A percentile compares a stretch with the other conserved stretches of the same genome.
Conservation (phyloP, 768 basidiomycete genomes). For the Leccinum imitatum region DNA sequence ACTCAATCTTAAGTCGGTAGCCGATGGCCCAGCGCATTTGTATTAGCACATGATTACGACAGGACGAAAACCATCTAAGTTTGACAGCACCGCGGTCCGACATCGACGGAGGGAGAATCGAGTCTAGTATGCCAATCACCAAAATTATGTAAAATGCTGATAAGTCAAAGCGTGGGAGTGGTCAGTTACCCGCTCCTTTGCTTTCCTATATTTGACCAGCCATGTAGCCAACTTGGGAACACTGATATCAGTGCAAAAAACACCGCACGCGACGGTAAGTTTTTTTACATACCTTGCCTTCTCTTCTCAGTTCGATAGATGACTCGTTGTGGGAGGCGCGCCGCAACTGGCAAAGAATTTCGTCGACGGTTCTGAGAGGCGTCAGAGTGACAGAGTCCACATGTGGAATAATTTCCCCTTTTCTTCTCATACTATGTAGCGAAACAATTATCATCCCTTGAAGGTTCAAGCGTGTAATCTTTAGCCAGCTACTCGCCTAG, state of each 20-base stretch:
- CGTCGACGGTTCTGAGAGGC: neutral
- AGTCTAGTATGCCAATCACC: constrained; percentile 8
- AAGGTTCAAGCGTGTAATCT: neutral
- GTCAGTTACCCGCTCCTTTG: neutral
- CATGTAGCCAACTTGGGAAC: neutral
- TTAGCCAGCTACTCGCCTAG: neutral
- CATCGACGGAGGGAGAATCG: neutral
- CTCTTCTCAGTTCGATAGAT: neutral
- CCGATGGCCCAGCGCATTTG: neutral
- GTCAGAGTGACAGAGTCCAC: constrained; percentile 14
- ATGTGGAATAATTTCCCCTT: neutral
- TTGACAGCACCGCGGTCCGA: constrained; percentile 7
- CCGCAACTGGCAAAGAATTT: neutral
- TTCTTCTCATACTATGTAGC: too few relatives aligned
- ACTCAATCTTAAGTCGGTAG: constrained; percentile 1
- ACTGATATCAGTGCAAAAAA: neutral
- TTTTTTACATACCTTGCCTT: neutral
- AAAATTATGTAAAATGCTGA: constrained; percentile 7
- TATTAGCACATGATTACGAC: neutral
- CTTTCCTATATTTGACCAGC: neutral
- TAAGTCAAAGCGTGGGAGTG: constrained; percentile 1
- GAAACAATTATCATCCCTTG: constrained; percentile 6
- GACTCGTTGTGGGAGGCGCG: neutral
- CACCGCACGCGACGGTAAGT: neutral
- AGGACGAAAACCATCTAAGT: neutral